Conservation (phyloP, 75 land plant genomes). For the Picea sitchensis region DNA sequence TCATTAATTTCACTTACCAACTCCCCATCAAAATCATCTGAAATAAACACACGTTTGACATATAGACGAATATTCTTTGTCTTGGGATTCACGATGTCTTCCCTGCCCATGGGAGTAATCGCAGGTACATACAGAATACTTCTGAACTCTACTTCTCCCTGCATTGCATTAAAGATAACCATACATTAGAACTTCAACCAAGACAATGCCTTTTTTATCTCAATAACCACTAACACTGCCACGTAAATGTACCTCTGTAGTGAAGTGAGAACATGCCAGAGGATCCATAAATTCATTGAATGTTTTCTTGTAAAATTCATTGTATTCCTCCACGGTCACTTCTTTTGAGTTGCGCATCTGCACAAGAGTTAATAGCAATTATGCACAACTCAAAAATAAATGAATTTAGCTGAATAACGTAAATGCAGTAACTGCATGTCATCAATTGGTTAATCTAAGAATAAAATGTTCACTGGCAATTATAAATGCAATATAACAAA, state of each 20-base stretch:
- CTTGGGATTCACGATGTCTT: constrained; percentile 70
- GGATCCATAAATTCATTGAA: constrained; percentile 95
- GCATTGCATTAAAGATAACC: background rate
- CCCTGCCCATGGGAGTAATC: constrained; percentile 61
- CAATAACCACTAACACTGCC: background rate
- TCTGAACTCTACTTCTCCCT: constrained; percentile 99
- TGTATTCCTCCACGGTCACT: constrained; percentile 89
- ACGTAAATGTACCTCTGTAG: constrained; percentile 72
- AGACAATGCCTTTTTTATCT: background rate
- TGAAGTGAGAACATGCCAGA: constrained; percentile 92
- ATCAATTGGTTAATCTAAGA: background rate
- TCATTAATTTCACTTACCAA: constrained; percentile 48
- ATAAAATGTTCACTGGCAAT: background rate
- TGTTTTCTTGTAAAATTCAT: constrained; percentile 89
- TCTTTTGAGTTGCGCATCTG: constrained; percentile 90
- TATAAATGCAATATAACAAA: background rate
- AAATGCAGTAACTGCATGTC: background rate
- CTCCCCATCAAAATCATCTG: constrained; percentile 98
- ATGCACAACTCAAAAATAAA: background rate
- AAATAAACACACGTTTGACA: constrained; percentile 96
- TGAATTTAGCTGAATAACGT: too few species aligned
- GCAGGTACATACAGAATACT: constrained; percentile 90
- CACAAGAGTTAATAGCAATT: background rate
- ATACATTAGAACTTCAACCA: background rate
- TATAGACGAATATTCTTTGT: constrained; percentile 92